These are phyloP conservation scores for Toxicodendron radicans DNA, from an alignment of 345 rosid species.

Conservation along the genomic window DNA sequence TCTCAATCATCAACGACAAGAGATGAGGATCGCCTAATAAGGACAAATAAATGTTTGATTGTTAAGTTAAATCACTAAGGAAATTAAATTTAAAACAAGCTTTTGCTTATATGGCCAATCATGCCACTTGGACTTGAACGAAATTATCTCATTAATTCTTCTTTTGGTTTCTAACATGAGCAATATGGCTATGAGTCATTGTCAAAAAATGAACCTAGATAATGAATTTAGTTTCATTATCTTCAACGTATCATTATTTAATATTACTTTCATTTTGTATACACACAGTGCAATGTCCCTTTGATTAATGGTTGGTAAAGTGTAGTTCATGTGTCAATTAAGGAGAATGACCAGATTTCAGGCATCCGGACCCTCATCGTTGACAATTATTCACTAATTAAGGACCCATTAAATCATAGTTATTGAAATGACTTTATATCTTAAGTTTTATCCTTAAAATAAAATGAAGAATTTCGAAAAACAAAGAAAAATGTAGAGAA, in stretches of 20 bases:
- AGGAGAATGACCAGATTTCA: neutral
- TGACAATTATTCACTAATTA: neutral
- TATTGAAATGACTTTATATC: too few species aligned
- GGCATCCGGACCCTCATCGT: neutral
- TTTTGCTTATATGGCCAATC: neutral
- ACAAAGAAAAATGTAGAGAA: too few species aligned
- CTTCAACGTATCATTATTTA: neutral
- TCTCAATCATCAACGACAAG: neutral
- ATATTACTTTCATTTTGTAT: too few species aligned
- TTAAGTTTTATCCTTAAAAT: too few species aligned
- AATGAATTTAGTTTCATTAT: neutral
- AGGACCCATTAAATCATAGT: neutral
- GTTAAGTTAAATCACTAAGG: neutral
- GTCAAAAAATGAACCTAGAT: neutral
- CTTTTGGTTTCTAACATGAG: neutral
- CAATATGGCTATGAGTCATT: neutral
- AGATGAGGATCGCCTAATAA: neutral
- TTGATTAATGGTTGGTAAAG: constrained; percentile 9
- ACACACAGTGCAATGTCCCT: too few species aligned
- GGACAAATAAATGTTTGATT: neutral
- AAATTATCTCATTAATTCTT: neutral
- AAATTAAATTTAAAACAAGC: neutral
- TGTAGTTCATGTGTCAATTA: constrained; percentile 2
- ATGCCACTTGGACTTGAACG: neutral
- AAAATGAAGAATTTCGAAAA: too few species aligned